phyloP scores from a whole-genome alignment of 2,329 filamentous ascomycete genomes.

The Penicillium verrucosum region DNA sequence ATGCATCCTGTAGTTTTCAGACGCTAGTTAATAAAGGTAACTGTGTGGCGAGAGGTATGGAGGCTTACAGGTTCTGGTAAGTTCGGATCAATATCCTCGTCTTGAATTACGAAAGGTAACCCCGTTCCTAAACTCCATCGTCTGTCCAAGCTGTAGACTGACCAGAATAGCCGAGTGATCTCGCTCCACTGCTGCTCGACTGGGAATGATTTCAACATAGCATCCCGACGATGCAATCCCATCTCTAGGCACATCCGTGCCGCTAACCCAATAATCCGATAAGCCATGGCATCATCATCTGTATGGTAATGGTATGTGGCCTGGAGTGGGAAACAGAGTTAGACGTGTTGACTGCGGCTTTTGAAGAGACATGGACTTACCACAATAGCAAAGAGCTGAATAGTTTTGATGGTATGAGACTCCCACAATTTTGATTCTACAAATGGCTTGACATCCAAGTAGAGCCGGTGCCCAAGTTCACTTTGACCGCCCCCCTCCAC shows the following conservation, averaged over 20 bases:
- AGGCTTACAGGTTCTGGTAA: slow-evolving; percentile 70
- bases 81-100: slow-evolving; percentile 77
- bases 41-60: neutral
- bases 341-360: neutral
- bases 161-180: slow-evolving; percentile 77
- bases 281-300: slow-evolving; percentile 81
- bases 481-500: slow-evolving; percentile 78
- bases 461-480: slow-evolving; percentile 68
- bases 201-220: slow-evolving; percentile 63
- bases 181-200: slow-evolving; percentile 66
- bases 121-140: slow-evolving; percentile 89
- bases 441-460: slow-evolving; percentile 69
- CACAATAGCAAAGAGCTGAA: slow-evolving; percentile 56
- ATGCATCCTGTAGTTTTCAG: slow-evolving; percentile 35
- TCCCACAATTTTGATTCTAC: slow-evolving; percentile 64
- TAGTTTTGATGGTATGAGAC: slow-evolving; percentile 55
- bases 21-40: neutral
- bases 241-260: slow-evolving; percentile 75
- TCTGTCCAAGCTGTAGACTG: slow-evolving; percentile 78
- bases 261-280: slow-evolving; percentile 81
- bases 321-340: slow-evolving; percentile 36
- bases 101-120: slow-evolving; percentile 79
- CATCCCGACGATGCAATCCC: slow-evolving; percentile 76
- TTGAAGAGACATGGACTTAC: slow-evolving; percentile 20
- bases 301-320: slow-evolving; percentile 78